Evolutionary conservation across 2,329 filamentous ascomycete species (phyloP), one percentile per base, ranked within the genome.

Genomic region (Coniochaeta prunicola): DNA sequence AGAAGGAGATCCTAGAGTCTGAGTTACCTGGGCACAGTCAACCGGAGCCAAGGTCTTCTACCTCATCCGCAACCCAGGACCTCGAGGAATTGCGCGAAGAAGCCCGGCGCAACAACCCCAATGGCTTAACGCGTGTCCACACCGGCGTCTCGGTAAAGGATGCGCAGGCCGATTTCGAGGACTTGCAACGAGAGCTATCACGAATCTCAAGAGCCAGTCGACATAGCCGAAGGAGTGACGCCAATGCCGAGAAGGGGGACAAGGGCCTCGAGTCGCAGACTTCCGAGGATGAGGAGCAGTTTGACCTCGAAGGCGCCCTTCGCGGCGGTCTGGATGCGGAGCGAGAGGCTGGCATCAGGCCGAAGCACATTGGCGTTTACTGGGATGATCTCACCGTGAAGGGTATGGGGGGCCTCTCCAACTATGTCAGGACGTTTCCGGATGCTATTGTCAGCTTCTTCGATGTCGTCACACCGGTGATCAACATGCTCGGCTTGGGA

Each of bases 381-480:
- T 96, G 90, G 90, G 84, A 94, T 58, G 80, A 81, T 19, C 74
- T 96, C 55, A 90, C 88, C 0, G 90, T 94, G 40, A 86, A 83
- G 69, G 91, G 91, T 15, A 82, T 87, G 62, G 88, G 89, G 26
- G 89, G 90, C 33, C 80, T 83, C 57, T 85, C 87, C 65, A 92
- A 91, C 69, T 89, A 85, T 62, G 84, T 86, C 36, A 69, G 79
- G 69, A 93, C 90, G 0, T 93, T 94, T 65, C 90, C 90, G 0
- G 85, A 92, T 70, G 89, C 89, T 1, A 84, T 92, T 58, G 72
- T 90, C 65, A 81, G 85, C 65, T 92, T 92, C 65, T 86, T 96
- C 75, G 90, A 96, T 69, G 76, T 90, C 53, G 80, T 87, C 60
- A 82, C 82, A 3, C 90, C 88, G 0, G 70, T 86, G 56, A 82